Evolutionary conservation across 768 basidiomycete genomes (phyloP).

Genomic region (Neoboletus brunneissimus): DNA sequence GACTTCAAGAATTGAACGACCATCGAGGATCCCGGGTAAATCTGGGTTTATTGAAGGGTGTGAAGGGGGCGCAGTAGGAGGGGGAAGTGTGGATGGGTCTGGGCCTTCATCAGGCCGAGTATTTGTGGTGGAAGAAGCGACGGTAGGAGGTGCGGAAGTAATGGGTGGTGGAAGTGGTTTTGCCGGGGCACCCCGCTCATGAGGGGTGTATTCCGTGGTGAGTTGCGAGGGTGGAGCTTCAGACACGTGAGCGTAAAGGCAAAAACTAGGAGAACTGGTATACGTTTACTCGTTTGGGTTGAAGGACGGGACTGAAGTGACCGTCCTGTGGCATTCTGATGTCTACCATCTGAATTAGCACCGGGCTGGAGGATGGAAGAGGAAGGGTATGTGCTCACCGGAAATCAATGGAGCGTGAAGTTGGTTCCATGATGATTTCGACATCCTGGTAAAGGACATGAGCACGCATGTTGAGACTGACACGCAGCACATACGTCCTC

Average conservation of each 20-base stretch:
- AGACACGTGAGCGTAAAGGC: slow-evolving; percentile 5
- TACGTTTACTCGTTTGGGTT: slow-evolving; percentile 34
- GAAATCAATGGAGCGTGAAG: slow-evolving; percentile 70
- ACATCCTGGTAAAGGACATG: slow-evolving; percentile 54
- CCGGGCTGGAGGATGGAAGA: not conserved
- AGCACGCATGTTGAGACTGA: not conserved
- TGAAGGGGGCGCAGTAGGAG: slow-evolving; percentile 69
- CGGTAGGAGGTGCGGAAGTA: slow-evolving; percentile 20
- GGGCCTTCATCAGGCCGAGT: slow-evolving; percentile 45
- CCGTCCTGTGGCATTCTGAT: slow-evolving; percentile 34
- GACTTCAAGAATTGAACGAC: slow-evolving; percentile 80
- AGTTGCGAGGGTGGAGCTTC: slow-evolving; percentile 50
- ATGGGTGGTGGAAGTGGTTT: slow-evolving; percentile 23
- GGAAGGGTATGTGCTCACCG: slow-evolving; percentile 42
- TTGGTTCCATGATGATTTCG: slow-evolving; percentile 88
- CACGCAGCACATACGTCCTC: slow-evolving; percentile 41
- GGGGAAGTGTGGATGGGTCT: slow-evolving; percentile 64
- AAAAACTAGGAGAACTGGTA: slow-evolving; percentile 1
- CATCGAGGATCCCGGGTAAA: slow-evolving; percentile 62
- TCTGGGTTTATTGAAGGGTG: slow-evolving; percentile 76
- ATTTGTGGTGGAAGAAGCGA: slow-evolving; percentile 20
- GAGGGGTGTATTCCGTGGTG: slow-evolving; percentile 81
- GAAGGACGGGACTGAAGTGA: slow-evolving; percentile 30
- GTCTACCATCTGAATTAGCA: slow-evolving; percentile 27
- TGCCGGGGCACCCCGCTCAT: slow-evolving; percentile 53